Conservation (phyloP, 495 filamentous ascomycete genomes). For the Zalerion maritima region DNA sequence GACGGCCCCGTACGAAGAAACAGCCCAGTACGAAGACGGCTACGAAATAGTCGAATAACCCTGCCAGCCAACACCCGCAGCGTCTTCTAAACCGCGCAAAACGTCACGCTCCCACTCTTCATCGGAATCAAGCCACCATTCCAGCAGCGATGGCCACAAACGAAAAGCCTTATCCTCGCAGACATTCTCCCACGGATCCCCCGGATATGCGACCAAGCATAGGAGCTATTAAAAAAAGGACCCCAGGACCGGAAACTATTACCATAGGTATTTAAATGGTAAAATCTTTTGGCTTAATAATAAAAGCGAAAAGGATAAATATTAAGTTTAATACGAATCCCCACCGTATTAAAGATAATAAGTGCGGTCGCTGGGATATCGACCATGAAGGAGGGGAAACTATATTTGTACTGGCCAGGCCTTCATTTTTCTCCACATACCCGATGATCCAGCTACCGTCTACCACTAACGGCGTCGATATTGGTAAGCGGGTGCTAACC, state of each 20-base stretch:
- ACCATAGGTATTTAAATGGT: slow-evolving; percentile 3
- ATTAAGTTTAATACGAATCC: too few relatives aligned
- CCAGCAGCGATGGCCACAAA: slow-evolving; percentile 6
- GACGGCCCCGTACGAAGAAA: too few relatives aligned
- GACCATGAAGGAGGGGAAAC: slow-evolving; percentile 4
- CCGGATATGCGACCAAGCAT: slow-evolving; percentile 1
- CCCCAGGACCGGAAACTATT: background rate
- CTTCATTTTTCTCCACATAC: too few relatives aligned
- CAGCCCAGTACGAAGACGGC: slow-evolving; percentile 5
- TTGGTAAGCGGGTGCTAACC: too few relatives aligned
- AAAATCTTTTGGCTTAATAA: slow-evolving; percentile 3
- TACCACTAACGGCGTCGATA: too few relatives aligned
- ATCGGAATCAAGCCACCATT: slow-evolving; percentile 2
- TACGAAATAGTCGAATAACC: slow-evolving; percentile 1
- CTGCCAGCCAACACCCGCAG: slow-evolving; percentile 1
- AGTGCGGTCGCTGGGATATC: slow-evolving; percentile 4
- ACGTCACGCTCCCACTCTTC: too few relatives aligned
- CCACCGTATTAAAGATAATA: background rate
- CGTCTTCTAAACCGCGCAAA: too few relatives aligned
- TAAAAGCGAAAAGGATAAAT: slow-evolving; percentile 1
- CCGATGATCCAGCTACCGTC: too few relatives aligned
- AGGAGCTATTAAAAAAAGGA: slow-evolving; percentile 4
- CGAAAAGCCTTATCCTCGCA: slow-evolving; percentile 7
- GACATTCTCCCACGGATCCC: slow-evolving; percentile 1
- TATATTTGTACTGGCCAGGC: too few relatives aligned